These are phyloP conservation scores for Leptographium galeiforme DNA, from an alignment of 2,329 filamentous ascomycete species.

Conservation along the genomic window DNA sequence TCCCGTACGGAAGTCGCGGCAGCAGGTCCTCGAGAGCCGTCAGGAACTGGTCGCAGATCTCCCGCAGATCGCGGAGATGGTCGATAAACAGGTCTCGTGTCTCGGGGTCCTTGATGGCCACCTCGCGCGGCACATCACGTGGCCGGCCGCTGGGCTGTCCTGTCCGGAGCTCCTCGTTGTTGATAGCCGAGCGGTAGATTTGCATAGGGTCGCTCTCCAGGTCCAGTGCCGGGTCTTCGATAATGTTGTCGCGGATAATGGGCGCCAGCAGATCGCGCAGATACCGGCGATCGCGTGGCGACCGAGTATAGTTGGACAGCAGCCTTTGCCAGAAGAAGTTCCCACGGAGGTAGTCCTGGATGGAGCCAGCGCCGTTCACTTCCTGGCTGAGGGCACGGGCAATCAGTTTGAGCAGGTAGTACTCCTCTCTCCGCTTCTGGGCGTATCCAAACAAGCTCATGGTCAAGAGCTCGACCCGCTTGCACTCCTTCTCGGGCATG, in stretches of 20 bases:
- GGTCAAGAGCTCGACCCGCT: conserved; percentile 81
- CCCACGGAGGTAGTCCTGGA: conserved; percentile 78
- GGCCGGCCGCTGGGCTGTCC: conserved; percentile 70
- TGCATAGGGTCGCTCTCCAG: conserved; percentile 95
- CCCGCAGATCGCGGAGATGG: conserved; percentile 82
- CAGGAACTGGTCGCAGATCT: conserved; percentile 89
- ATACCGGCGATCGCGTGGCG: conserved; percentile 84
- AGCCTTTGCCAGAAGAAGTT: conserved; percentile 91
- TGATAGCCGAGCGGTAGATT: conserved; percentile 90
- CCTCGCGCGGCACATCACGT: conserved; percentile 74
- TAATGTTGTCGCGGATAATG: conserved; percentile 79
- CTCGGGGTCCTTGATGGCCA: conserved; percentile 91
- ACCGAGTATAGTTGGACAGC: conserved; percentile 75
- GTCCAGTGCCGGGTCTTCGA: conserved; percentile 82
- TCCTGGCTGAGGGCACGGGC: conserved; percentile 74
- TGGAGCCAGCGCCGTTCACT: conserved; percentile 54
- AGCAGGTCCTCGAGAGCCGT: conserved; percentile 67
- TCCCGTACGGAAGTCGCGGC: conserved; percentile 81
- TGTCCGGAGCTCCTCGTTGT: conserved; percentile 91
- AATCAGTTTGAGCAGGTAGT: conserved; percentile 85
- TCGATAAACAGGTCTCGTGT: conserved; percentile 88
- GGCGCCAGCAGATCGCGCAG: conserved; percentile 75
- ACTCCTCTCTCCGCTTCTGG: conserved; percentile 92
- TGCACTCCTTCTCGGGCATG: conserved; percentile 80
- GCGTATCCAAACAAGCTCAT: conserved; percentile 97